Evolutionary conservation across 1,284 basidiomycete species (phyloP), one percentile per base, ranked within the genome.

Genomic region (Cerioporus squamosus): DNA sequence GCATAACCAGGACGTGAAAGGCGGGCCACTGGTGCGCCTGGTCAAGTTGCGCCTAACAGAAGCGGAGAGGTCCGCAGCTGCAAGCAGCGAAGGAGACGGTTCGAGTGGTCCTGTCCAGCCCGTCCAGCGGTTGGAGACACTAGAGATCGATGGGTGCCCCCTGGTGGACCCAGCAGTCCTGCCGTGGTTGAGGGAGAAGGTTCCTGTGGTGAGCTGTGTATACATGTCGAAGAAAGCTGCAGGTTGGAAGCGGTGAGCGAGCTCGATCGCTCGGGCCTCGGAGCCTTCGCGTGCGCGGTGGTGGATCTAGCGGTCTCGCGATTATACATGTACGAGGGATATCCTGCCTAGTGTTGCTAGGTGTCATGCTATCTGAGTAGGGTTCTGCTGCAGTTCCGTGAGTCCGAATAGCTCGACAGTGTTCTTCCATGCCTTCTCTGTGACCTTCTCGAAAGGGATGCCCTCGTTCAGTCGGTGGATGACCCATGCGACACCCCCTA

Each of bases 401-500:
- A 90, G 65, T 14, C 75, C 74, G 66, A 94, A 94, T 53, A 93
- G 61, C 36, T 79, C 74, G 14, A 87, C 68, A 0, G 90, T 89
- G 68, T 94, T 95, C 63, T 79, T 77, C 81, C 85, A 93, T 6
- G 80, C 84, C 18, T 76, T 78, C 61, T 85, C 79, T 0, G 82
- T 80, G 0, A 95, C 75, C 51, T 83, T 77, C 60, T 90, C 84
- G 29, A 92, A 76, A 0, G 82, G 62, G 5, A 85, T 69, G 1
- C 77, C 80, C 42, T 84, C 77, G 20, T 81, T 81, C 38, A 94
- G 69, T 57, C 76, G 74, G 50, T 89, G 81, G 9, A 95, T 77
- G 3, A 94, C 85, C 82, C 90, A 93, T 9, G 91, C 94, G 14
- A 96, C 86, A 14, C 83, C 82, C 2, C 88, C 90, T 39, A 93